These are phyloP conservation scores for Vaccinium myrtillus DNA, from an alignment of 148 eudicot species.

Conservation along the genomic window DNA sequence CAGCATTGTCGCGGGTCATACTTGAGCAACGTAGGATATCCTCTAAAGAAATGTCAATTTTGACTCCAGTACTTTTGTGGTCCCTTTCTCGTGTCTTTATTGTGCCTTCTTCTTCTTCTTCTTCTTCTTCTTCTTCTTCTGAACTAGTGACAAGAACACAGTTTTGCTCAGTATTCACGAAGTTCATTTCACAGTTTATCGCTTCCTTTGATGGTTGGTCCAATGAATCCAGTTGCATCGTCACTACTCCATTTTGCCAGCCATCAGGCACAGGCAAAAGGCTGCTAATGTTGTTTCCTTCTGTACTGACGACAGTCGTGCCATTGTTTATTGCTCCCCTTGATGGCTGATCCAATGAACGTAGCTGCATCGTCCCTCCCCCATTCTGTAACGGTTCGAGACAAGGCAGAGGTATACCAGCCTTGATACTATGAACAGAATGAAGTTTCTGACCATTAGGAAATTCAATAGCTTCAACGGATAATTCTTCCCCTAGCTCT, in stretches of 20 bases:
- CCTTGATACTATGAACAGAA: not conserved
- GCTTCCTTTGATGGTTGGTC: not conserved
- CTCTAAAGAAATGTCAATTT: no score
- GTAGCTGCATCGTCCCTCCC: not conserved
- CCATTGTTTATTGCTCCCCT: not conserved
- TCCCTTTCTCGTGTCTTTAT: not conserved
- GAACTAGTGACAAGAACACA: not conserved
- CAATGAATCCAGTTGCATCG: not conserved
- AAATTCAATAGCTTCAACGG: slow-evolving; percentile 1
- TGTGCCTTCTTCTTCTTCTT: not conserved
- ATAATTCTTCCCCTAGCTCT: not conserved
- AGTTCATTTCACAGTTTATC: not conserved
- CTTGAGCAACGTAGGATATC: no score
- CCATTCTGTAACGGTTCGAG: not conserved
- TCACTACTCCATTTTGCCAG: not conserved
- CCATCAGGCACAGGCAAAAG: not conserved
- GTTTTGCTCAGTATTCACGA: not conserved
- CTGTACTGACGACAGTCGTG: not conserved
- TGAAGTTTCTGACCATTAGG: not conserved
- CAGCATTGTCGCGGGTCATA: no score
- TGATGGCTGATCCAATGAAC: not conserved
- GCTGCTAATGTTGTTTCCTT: not conserved
- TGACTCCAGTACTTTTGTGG: no score
- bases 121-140: not conserved
- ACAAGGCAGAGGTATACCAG: not conserved